phyloP scores from a whole-genome alignment of 768 basidiomycete species.

The Lactarius trivialis region DNA sequence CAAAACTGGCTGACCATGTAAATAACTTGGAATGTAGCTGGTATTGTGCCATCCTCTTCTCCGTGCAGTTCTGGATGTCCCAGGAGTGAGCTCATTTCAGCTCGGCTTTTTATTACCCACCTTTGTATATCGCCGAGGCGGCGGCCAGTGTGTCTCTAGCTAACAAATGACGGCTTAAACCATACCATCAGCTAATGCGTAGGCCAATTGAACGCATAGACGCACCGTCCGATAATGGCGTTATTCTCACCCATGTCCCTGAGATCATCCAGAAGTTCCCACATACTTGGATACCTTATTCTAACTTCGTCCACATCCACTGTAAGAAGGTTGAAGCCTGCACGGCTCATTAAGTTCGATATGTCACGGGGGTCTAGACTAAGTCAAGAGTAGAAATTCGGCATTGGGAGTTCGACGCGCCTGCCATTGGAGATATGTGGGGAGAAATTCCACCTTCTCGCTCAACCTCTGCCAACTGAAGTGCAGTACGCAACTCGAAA shows the following conservation, averaged over 20 bases:
- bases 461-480: constrained; percentile 91
- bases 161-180: constrained; percentile 52
- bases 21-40: constrained; percentile 95
- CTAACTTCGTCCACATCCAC: constrained; percentile 93
- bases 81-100: neutral
- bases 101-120: constrained; percentile 34
- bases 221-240: constrained; percentile 77
- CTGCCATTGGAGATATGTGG: constrained; percentile 95
- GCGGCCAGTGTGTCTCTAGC: constrained; percentile 85
- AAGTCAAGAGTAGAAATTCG: neutral
- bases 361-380: constrained; percentile 80
- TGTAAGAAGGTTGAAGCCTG: constrained; percentile 89
- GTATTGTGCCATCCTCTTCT: constrained; percentile 72
- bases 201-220: neutral
- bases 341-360: constrained; percentile 85
- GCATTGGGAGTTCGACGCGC: constrained; percentile 35
- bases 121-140: constrained; percentile 90
- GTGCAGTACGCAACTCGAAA: constrained; percentile 87
- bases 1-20: constrained; percentile 61
- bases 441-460: constrained; percentile 96
- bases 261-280: constrained; percentile 93
- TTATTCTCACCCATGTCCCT: constrained; percentile 95
- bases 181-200: neutral
- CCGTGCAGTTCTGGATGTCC: constrained; percentile 67
- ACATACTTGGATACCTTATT: constrained; percentile 89